Evolutionary conservation across 208 protist species (phyloP), one percentile per base, ranked within the genome.

Genomic region (Kentomonas sorsogonicus): DNA sequence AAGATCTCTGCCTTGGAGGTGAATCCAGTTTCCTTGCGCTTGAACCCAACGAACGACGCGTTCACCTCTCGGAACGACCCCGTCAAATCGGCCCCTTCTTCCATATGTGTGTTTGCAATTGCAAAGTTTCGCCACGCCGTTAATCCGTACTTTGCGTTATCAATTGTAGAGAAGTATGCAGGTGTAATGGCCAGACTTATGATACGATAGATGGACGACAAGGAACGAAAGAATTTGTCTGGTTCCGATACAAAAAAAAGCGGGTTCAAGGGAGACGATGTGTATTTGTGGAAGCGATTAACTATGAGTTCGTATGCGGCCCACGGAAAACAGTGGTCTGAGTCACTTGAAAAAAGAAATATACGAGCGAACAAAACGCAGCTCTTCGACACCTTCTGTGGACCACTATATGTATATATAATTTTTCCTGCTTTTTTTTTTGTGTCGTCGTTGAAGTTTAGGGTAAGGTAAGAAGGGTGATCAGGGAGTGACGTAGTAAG

Each of bases 1-100:
- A 83, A 86, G 0, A 83, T 62, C 39, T 83, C 44, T 1, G 72
- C 53, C 36, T 66, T 61, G 15, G 72, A 68, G 9, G 63, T 57
- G 34, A 69, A 66, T 15, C 13, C 31, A 10, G 68, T 82, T 26
- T 72, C 64, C 60, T 72, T 78, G 53, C 64, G 58, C 48, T 66
- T 65, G 23, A 77, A 68, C 0, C 51, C 53, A 20, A 72, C 59
- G 26, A 79, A 75, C 6, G 74, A 83, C 23, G 64, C 53, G 23
- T 74, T 78, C 34, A 77, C 50, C 43, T 67, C 53, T 23, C 66
- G 53, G 31, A 80, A 81, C n/a, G 58, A 51, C 11, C 55, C 30
- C 10, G 22, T 33, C 4, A 63, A 30, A 20, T 68, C 71, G 11
- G 66, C 33, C 7, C 55, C 33, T 4, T 51, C 47, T 9, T 63